Percentiles rank a stretch among this genome's conserved stretches.
Conservation (phyloP, 176 grass and related monocot genomes). For the Carex cristatella region DNA sequence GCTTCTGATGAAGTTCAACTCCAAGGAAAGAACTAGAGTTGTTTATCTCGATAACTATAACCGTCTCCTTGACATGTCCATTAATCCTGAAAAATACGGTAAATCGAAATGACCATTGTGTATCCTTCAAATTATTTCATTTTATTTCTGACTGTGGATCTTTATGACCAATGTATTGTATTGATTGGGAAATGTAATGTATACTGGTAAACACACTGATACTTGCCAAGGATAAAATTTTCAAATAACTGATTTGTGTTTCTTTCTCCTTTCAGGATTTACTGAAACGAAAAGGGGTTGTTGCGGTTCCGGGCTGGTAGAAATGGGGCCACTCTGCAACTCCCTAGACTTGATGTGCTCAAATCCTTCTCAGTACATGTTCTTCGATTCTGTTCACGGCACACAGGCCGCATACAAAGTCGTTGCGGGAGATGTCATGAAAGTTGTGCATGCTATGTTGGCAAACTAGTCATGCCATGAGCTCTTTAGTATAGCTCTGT, state of each 20-base stretch:
- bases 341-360: not conserved
- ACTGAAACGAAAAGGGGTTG: not conserved
- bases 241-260: not conserved
- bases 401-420: not conserved
- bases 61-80: not conserved
- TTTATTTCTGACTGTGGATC: not conserved
- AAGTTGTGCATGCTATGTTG: not conserved
- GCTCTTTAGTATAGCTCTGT: not conserved
- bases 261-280: not conserved
- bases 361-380: not conserved
- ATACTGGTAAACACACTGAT: not conserved
- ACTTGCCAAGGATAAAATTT: not conserved
- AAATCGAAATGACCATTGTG: not conserved
- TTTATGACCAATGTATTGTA: not conserved
- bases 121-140: not conserved
- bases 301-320: not conserved
- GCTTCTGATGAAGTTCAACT: not conserved
- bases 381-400: not conserved
- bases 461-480: not conserved
- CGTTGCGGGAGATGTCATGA: not conserved
- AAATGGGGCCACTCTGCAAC: slow-evolving; percentile 3
- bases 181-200: not conserved
- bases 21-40: not conserved
- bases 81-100: not conserved
- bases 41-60: not conserved